These are phyloP conservation scores for Cladophialophora immunda DNA, from an alignment of 2,329 filamentous ascomycete genomes.

Conservation along the genomic window DNA sequence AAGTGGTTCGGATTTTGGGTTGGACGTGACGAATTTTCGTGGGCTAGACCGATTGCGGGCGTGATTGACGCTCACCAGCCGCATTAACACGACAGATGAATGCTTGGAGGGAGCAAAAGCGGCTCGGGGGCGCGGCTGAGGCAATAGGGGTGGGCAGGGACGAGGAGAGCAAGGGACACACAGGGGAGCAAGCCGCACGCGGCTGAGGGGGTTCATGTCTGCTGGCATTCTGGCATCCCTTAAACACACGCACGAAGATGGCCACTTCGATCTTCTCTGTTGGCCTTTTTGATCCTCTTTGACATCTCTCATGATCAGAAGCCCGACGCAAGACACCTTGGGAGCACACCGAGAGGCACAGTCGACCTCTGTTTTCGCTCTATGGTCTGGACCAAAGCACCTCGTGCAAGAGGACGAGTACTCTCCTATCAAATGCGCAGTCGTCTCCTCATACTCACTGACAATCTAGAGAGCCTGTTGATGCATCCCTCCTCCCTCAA, in stretches of 20 bases:
- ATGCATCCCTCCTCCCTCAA: background rate
- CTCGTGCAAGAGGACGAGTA: background rate
- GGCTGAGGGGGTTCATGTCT: background rate
- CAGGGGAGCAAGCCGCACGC: background rate
- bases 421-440: background rate
- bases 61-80: conserved; percentile 6
- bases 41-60: conserved; percentile 16
- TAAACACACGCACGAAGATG: background rate
- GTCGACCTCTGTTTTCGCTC: background rate
- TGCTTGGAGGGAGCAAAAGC: conserved; percentile 14
- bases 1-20: background rate
- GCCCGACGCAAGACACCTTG: background rate
- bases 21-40: background rate
- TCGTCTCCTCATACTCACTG: background rate
- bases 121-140: conserved; percentile 23
- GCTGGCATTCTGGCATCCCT: background rate
- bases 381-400: background rate
- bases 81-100: conserved; percentile 4
- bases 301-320: background rate
- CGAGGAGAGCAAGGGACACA: background rate
- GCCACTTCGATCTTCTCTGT: background rate
- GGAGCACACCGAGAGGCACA: background rate
- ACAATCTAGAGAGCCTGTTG: background rate
- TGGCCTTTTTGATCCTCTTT: background rate
- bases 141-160: background rate